Percentiles rank a stretch among this genome's conserved stretches.
These are phyloP conservation scores for Protostelium mycophagum DNA, from an alignment of 78 protist genomes.

Conservation along the genomic window DNA sequence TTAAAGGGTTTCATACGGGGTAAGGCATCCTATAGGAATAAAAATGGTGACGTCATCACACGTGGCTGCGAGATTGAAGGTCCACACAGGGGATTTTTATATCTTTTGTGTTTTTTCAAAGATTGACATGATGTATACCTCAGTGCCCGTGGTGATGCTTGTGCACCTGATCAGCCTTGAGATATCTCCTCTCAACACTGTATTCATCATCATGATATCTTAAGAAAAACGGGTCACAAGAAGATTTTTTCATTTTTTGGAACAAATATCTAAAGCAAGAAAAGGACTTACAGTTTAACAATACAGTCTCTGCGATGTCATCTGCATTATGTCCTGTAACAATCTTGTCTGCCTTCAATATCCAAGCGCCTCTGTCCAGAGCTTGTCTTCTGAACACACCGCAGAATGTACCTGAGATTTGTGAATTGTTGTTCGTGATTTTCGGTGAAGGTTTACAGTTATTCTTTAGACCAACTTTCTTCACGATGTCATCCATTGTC, in stretches of 20 bases:
- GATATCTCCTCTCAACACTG: constrained; percentile 82
- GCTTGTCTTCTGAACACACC: constrained; percentile 94
- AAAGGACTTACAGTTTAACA: constrained; percentile 72
- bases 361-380: constrained; percentile 82
- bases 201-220: neutral
- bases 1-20: constrained; percentile 89
- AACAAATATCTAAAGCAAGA: neutral
- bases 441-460: constrained; percentile 76
- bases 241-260: neutral
- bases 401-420: constrained; percentile 74
- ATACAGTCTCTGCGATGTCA: constrained; percentile 90
- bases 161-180: constrained; percentile 79
- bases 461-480: constrained; percentile 60
- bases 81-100: neutral
- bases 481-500: constrained; percentile 89
- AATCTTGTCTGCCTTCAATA: constrained; percentile 56
- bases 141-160: constrained; percentile 64
- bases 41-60: neutral
- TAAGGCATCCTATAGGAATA: constrained; percentile 11
- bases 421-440: neutral
- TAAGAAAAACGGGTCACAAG: neutral
- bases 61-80: neutral
- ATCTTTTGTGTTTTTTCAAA: neutral
- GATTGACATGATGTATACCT: too few species aligned
- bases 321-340: constrained; percentile 95